Conservation (phyloP, 768 basidiomycete species). For the Lentinula sp. region DNA sequence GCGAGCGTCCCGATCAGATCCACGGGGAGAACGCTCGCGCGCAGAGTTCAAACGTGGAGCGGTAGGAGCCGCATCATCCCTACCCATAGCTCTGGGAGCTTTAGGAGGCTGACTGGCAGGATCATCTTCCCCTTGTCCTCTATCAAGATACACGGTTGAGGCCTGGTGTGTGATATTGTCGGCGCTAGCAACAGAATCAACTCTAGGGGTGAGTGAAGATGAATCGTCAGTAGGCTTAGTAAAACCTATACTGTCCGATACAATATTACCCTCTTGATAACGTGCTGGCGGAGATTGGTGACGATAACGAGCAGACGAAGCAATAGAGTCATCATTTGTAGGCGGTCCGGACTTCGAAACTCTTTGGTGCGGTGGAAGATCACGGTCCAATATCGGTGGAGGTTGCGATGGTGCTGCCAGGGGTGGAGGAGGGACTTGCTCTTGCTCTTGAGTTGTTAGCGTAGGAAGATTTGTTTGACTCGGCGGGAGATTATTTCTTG, state of each 20-base stretch:
- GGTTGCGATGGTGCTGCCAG: not conserved
- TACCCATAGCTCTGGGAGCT: constrained; percentile 4
- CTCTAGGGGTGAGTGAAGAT: not conserved
- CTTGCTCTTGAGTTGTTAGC: not conserved
- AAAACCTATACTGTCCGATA: not conserved
- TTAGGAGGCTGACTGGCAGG: not conserved
- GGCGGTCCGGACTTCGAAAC: not conserved
- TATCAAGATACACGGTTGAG: constrained; percentile 25
- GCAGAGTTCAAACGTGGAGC: not conserved
- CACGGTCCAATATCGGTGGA: not conserved
- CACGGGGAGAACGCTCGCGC: not conserved
- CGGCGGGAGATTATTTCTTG: not conserved
- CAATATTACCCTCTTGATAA: not conserved
- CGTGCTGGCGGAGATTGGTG: constrained; percentile 6
- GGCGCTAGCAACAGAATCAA: not conserved
- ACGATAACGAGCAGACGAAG: constrained; percentile 13
- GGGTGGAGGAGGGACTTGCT: not conserved
- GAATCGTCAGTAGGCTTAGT: constrained; percentile 7
- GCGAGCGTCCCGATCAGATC: not conserved
- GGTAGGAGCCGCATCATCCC: not conserved
- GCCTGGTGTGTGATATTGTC: constrained; percentile 7
- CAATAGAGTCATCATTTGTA: constrained; percentile 2
- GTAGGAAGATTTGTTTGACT: not conserved
- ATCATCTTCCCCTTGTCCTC: not conserved
- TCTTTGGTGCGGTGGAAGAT: constrained; percentile 1